Evolutionary conservation across 2,329 filamentous ascomycete species (phyloP), one percentile per base, ranked within the genome.

Genomic region (Amesomyces nigricolor): DNA sequence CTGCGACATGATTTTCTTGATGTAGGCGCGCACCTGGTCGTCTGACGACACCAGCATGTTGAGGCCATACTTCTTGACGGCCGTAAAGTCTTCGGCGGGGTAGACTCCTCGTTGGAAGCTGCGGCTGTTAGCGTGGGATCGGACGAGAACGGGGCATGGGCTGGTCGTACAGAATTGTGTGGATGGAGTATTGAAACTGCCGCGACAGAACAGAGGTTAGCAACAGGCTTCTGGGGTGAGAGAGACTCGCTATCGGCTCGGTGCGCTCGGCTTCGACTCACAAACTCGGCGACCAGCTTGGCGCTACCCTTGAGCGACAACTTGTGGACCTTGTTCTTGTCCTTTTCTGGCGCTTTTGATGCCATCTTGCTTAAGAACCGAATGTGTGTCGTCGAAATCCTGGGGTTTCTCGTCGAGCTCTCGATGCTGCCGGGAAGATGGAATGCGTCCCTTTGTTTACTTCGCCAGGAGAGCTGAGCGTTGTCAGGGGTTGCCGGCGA

Each of bases 1-100:
- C 73, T 99, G 94, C 29, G 86, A 86, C 91, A 96, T 99, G 75
- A 99, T 97, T 75, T 95, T 96, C 73, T 96, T 96, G 78, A 99
- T 95, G 75, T 99, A 99, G 32, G 91, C 90, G 73, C 96, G 95
- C 69, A 99, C 94, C 75, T 99, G 92, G 76, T 97, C 94, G 71
- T 99, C 94, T 61, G 91, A 84, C 32, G 92, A 95, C 50, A 97
- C 91, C 66, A 96, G 88, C 91, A 96, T 96, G 67, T 96, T 97
- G 66, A 99, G 82, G 66, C 94, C 94, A 86, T 99, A 99, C 76
- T 99, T 99, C 77, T 99, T 99, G 67, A 99, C 91, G 40, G 91
- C 87, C 63, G 88, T 89, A 70, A 99, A 99, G 75, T 99, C 94
- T 68, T 99, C 94, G 51, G 94, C 90, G 26, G 94, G 94, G 72